phyloP scores from a whole-genome alignment of 805 yeast genomes.

The Sungouiella blattae region DNA sequence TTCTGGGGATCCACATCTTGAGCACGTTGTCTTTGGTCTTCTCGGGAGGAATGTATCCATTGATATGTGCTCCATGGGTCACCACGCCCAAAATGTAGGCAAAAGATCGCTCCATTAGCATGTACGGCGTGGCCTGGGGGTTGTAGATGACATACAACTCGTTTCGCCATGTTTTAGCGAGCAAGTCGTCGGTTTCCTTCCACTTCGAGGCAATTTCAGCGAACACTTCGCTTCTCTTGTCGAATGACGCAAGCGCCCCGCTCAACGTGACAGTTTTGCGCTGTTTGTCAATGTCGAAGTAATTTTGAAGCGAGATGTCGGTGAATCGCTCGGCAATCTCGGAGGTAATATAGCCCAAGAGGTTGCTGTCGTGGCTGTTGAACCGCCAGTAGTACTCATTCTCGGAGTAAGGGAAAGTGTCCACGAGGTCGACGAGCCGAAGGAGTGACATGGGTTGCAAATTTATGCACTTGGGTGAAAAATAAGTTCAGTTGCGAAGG shows the following conservation, averaged over 20 bases:
- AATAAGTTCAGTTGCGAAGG: no score
- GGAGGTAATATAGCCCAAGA: conserved; percentile 28
- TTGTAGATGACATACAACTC: conserved; percentile 75
- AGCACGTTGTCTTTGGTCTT: conserved; percentile 35
- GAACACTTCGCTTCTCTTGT: conserved; percentile 39
- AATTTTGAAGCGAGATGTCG: background rate
- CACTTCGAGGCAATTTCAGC: conserved; percentile 41
- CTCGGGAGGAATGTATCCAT: conserved; percentile 62
- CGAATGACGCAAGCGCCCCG: conserved; percentile 11
- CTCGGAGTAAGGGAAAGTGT: conserved; percentile 25
- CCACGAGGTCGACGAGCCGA: conserved; percentile 24
- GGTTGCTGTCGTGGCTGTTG: conserved; percentile 25
- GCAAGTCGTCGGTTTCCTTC: conserved; percentile 29
- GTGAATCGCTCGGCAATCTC: conserved; percentile 22
- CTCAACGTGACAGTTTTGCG: conserved; percentile 25
- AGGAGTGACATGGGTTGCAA: conserved; percentile 5
- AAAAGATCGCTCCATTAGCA: conserved; percentile 75
- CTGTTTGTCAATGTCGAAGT: background rate
- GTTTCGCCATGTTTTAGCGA: conserved; percentile 73
- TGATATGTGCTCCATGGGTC: conserved; percentile 86
- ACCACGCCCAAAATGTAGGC: conserved; percentile 80
- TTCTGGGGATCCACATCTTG: conserved; percentile 79
- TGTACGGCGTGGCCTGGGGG: conserved; percentile 53
- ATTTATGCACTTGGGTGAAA: no score
- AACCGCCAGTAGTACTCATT: conserved; percentile 20